Conservation (phyloP, 2,329 filamentous ascomycete species). For the Sporothrix dimorphospora region DNA sequence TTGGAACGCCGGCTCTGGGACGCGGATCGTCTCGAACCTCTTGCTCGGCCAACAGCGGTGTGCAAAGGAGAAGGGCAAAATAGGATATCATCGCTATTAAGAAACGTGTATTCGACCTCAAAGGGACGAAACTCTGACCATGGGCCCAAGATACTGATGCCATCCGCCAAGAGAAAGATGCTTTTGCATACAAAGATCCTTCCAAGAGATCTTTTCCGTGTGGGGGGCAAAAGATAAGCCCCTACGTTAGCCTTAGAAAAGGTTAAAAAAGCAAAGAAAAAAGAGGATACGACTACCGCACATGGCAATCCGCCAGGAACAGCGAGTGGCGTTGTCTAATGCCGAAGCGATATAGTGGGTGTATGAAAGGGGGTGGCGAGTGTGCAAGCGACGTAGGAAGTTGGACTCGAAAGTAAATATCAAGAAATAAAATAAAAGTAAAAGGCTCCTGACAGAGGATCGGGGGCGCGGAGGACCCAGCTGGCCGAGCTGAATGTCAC, state of each 20-base stretch:
- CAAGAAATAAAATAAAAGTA: neutral
- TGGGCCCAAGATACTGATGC: neutral
- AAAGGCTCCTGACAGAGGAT: neutral
- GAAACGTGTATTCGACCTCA: neutral
- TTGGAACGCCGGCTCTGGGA: neutral
- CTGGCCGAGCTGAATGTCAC: neutral
- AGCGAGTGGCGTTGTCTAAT: conserved; percentile 1
- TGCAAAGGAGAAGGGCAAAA: neutral
- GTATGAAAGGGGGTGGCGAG: neutral
- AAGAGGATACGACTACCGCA: neutral
- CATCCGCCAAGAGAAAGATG: conserved; percentile 3
- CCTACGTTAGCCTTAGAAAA: neutral
- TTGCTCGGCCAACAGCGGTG: neutral
- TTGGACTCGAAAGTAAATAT: neutral
- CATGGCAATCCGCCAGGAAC: neutral
- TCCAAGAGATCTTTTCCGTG: conserved; percentile 9
- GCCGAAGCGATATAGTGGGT: neutral
- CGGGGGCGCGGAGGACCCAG: neutral
- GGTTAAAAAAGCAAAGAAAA: neutral
- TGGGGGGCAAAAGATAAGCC: conserved; percentile 21
- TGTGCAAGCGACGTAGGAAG: neutral
- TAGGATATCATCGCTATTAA: neutral
- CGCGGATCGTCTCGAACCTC: neutral
- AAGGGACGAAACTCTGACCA: neutral
- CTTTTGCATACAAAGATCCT: neutral